A percentile compares a stretch with the other conserved stretches of the same genome.
Evolutionary conservation across 257 asterid genomes (phyloP).

Genomic region (Penstemon davidsonii): DNA sequence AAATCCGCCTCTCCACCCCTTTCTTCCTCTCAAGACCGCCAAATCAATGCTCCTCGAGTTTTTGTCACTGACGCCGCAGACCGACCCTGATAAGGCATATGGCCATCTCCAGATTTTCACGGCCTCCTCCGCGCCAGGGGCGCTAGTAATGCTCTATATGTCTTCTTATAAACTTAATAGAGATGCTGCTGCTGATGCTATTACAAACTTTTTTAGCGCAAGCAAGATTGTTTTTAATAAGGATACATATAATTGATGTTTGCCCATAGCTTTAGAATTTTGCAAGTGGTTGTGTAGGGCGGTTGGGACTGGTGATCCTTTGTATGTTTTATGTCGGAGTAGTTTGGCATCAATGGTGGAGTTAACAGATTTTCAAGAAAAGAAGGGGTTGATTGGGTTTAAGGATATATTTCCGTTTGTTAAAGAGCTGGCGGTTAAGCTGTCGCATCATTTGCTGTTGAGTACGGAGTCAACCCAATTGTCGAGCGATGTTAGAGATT

Average conservation of each 20-base stretch:
- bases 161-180: slow-evolving; percentile 46
- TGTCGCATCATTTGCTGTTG: slow-evolving; percentile 42
- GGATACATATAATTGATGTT: slow-evolving; percentile 35
- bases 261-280: slow-evolving; percentile 60
- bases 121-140: slow-evolving; percentile 62
- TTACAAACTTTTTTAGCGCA: slow-evolving; percentile 48
- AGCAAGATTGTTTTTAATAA: slow-evolving; percentile 42
- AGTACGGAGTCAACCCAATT: slow-evolving; percentile 36
- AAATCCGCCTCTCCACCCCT: not conserved
- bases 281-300: slow-evolving; percentile 56
- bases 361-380: slow-evolving; percentile 25
- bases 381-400: slow-evolving; percentile 36
- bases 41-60: slow-evolving; percentile 47
- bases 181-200: slow-evolving; percentile 56
- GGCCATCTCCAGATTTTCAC: slow-evolving; percentile 63
- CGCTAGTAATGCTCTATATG: slow-evolving; percentile 74
- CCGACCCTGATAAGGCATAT: slow-evolving; percentile 30
- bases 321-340: slow-evolving; percentile 56
- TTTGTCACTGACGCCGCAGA: slow-evolving; percentile 35
- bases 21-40: slow-evolving; percentile 27
- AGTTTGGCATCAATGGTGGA: slow-evolving; percentile 54
- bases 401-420: slow-evolving; percentile 64
- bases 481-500: slow-evolving; percentile 52
- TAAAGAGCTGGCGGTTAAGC: slow-evolving; percentile 52
- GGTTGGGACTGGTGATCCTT: slow-evolving; percentile 49